Percentiles rank a stretch among this genome's conserved stretches.
Conservation (phyloP, 192 early-diverging fungal species). For the Backusella circina region DNA sequence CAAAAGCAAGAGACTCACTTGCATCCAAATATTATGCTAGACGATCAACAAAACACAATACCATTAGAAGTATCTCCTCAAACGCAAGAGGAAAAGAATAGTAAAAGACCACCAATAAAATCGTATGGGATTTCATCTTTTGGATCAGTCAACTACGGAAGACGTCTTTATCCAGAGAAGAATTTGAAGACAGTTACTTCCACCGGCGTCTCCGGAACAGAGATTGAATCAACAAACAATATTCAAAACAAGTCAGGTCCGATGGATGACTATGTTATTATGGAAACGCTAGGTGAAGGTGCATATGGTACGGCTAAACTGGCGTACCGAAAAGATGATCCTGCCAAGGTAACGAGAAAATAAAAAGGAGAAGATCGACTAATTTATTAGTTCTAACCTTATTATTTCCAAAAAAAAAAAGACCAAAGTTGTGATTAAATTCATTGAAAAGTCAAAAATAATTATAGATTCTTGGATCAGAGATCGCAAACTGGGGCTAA, state of each 20-base stretch:
- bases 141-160: conserved; percentile 3
- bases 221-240: neutral
- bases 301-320: conserved; percentile 67
- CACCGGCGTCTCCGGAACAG: neutral
- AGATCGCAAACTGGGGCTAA: conserved; percentile 49
- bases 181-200: neutral
- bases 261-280: conserved; percentile 51
- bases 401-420: neutral
- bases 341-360: conserved; percentile 33
- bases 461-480: conserved; percentile 49
- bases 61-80: neutral
- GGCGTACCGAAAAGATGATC: conserved; percentile 49
- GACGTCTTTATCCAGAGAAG: neutral
- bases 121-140: conserved; percentile 11
- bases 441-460: conserved; percentile 60
- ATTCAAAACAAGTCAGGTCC: neutral
- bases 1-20: neutral
- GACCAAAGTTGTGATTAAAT: conserved; percentile 61
- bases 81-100: neutral
- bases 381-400: neutral
- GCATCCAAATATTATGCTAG: neutral
- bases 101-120: neutral
- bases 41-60: neutral
- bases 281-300: conserved; percentile 59
- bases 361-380: neutral